These are phyloP conservation scores for Sclerotinia glacialis DNA, from an alignment of 2,329 filamentous ascomycete species.

Conservation along the genomic window DNA sequence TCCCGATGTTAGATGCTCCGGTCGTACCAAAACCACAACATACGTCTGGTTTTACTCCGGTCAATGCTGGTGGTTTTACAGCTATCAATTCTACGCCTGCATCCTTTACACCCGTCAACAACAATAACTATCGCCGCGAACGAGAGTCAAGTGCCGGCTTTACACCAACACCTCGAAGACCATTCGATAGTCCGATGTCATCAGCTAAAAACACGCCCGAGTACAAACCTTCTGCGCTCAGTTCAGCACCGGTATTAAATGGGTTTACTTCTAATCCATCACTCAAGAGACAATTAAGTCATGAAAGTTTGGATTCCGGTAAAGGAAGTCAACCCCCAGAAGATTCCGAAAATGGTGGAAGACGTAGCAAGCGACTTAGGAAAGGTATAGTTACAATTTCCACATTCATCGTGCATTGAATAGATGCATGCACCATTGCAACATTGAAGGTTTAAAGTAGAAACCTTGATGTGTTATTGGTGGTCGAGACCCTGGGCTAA, in stretches of 20 bases:
- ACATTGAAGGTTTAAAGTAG: constrained; percentile 20
- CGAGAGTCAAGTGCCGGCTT: constrained; percentile 53
- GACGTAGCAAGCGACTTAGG: constrained; percentile 89
- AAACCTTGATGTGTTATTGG: constrained; percentile 30
- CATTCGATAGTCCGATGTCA: constrained; percentile 60
- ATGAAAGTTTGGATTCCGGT: constrained; percentile 45
- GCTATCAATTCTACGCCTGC: constrained; percentile 57
- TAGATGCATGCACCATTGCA: constrained; percentile 11
- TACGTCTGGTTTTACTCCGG: constrained; percentile 42
- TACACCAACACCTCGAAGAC: constrained; percentile 48
- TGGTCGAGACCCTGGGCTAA: constrained; percentile 39
- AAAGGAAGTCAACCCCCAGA: constrained; percentile 37
- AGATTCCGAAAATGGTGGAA: constrained; percentile 62
- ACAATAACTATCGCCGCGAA: constrained; percentile 43
- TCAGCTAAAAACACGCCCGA: constrained; percentile 66
- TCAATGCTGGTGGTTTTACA: constrained; percentile 57
- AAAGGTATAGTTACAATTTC: constrained; percentile 59
- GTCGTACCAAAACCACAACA: constrained; percentile 30
- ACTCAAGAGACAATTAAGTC: constrained; percentile 75
- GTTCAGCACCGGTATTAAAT: constrained; percentile 52
- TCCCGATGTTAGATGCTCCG: constrained; percentile 38
- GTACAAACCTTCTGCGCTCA: constrained; percentile 54
- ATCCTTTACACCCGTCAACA: constrained; percentile 55
- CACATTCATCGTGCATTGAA: constrained; percentile 13
- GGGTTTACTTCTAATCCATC: constrained; percentile 50